phyloP scores from a whole-genome alignment of 495 filamentous ascomycete species.

The Neurospora cerealis region DNA sequence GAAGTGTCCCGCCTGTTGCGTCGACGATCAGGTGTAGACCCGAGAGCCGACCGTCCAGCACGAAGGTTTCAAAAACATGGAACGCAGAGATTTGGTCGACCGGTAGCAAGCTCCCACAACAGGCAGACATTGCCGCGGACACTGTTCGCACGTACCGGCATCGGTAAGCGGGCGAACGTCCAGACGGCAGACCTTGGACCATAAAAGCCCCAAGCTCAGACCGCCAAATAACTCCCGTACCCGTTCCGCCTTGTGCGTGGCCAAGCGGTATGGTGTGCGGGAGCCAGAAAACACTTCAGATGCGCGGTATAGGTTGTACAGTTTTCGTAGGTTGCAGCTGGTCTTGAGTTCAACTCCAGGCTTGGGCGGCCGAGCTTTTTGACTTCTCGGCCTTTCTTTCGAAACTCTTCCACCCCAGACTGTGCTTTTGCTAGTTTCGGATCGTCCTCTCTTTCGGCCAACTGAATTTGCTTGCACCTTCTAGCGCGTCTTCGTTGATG shows the following conservation, averaged over 20 bases:
- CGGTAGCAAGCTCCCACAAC: neutral
- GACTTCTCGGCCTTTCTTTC: neutral
- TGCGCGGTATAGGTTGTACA: neutral
- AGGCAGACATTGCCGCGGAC: neutral
- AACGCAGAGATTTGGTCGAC: neutral
- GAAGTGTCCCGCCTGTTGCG: neutral
- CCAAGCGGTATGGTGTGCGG: neutral
- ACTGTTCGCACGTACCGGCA: neutral
- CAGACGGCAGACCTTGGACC: neutral
- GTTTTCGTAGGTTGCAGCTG: neutral
- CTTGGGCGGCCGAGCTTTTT: neutral
- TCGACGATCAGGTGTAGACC: too few species aligned
- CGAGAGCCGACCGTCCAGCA: too few species aligned
- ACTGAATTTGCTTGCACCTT: too few species aligned
- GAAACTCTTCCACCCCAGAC: neutral
- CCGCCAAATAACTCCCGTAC: neutral
- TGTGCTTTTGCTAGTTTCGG: neutral
- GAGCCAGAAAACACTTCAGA: neutral
- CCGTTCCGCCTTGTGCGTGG: neutral
- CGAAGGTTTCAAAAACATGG: too few species aligned
- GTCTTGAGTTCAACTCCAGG: neutral
- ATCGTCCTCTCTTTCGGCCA: too few species aligned
- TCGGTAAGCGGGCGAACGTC: neutral
- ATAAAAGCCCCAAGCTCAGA: neutral
- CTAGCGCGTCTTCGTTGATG: neutral